These are phyloP conservation scores for Pseudogymnoascus verrucosus DNA, from an alignment of 2,329 filamentous ascomycete species.

Conservation along the genomic window DNA sequence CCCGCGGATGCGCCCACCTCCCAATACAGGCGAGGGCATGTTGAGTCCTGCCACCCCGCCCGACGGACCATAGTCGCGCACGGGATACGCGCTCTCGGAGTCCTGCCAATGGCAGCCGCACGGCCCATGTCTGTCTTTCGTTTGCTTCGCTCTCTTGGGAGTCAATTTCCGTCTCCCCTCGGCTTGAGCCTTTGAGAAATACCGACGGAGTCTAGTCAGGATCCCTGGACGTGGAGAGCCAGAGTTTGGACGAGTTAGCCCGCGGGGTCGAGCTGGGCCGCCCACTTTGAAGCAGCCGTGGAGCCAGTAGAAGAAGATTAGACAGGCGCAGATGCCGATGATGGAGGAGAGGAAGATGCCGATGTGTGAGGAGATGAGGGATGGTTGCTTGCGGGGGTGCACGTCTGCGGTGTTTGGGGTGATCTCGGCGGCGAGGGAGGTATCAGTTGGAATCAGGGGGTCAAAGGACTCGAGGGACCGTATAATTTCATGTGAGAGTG, in stretches of 20 bases:
- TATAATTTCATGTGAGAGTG: background rate
- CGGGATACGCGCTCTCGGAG: background rate
- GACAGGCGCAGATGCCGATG: background rate
- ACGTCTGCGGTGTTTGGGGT: background rate
- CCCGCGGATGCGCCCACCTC: background rate
- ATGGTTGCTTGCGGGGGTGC: background rate
- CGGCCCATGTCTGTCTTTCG: background rate
- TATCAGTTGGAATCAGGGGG: background rate
- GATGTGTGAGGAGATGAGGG: background rate
- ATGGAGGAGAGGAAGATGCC: conserved; percentile 1
- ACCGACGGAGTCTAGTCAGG: background rate
- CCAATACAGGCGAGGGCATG: background rate
- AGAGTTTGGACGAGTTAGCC: background rate
- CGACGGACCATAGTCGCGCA: background rate
- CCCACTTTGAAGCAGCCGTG: background rate
- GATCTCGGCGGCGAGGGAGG: background rate
- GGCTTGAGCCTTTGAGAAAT: background rate
- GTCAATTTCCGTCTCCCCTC: background rate
- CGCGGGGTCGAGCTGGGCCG: background rate
- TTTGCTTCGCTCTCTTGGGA: background rate
- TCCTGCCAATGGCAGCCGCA: background rate
- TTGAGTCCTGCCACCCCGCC: background rate
- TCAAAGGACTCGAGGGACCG: background rate
- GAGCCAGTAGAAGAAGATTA: background rate
- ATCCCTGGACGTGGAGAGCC: background rate